Evolutionary conservation across 345 rosid genomes (phyloP).

Genomic region (Erodium maritimum): DNA sequence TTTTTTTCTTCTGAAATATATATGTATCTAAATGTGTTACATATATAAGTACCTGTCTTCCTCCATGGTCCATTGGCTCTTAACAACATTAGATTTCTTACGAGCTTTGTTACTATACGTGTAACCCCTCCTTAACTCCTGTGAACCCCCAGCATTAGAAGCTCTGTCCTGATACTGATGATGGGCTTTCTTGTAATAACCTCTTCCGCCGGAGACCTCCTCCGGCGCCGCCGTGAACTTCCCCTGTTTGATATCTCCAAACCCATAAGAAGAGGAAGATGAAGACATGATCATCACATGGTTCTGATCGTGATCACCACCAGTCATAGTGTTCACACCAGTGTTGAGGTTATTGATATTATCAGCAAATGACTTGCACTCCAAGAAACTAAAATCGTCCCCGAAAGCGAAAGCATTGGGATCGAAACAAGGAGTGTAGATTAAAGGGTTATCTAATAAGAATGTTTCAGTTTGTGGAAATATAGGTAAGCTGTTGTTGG

Average conservation of each 20-base stretch:
- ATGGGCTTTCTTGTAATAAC: background rate
- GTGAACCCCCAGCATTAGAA: background rate
- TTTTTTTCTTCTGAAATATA: too few relatives aligned
- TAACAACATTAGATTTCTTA: conserved; percentile 47
- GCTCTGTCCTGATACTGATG: background rate
- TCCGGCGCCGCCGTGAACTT: conserved; percentile 35
- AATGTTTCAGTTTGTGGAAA: background rate
- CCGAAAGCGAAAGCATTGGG: conserved; percentile 17
- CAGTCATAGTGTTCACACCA: too few relatives aligned
- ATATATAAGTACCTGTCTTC: conserved; percentile 72
- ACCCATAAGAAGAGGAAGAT: conserved; percentile 3
- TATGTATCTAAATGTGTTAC: too few relatives aligned
- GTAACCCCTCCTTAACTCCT: conserved; percentile 17
- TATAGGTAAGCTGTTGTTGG: background rate
- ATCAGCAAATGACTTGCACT: conserved; percentile 39
- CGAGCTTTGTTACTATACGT: conserved; percentile 29
- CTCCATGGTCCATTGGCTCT: conserved; percentile 87
- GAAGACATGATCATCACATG: conserved; percentile 44
- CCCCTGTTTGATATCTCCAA: conserved; percentile 23
- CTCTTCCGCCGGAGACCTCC: conserved; percentile 47
- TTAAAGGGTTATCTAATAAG: background rate
- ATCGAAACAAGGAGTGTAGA: conserved; percentile 27
- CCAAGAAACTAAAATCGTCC: conserved; percentile 31
- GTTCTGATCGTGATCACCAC: conserved; percentile 20
- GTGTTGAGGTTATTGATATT: background rate